Evolutionary conservation across 2,329 filamentous ascomycete genomes (phyloP).

Genomic region (Trichoderma endophyticum): DNA sequence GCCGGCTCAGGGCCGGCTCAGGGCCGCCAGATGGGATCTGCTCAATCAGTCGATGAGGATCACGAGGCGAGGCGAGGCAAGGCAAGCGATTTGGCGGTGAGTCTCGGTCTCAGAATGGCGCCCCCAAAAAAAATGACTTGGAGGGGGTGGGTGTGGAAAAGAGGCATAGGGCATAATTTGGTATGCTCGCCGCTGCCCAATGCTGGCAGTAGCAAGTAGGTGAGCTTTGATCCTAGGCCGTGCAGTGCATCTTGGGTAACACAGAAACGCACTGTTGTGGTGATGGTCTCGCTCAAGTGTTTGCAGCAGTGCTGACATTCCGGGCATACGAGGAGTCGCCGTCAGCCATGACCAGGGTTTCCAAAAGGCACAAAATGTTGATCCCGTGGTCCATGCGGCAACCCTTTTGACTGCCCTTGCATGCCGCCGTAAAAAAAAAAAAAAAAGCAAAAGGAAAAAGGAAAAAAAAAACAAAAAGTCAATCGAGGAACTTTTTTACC

Average conservation of each 20-base stretch:
- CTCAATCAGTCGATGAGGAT: conserved; percentile 19
- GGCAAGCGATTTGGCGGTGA: conserved; percentile 17
- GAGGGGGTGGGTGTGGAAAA: neutral
- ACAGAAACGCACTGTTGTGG: neutral
- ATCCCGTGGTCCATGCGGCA: conserved; percentile 2
- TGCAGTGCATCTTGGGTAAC: neutral
- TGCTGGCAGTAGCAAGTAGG: neutral
- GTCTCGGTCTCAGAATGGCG: neutral
- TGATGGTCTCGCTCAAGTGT: neutral
- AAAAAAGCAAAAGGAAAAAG: neutral
- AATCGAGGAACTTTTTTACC: neutral
- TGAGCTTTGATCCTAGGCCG: neutral
- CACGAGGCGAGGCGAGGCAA: conserved; percentile 2
- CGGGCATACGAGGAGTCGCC: neutral
- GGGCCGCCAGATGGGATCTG: conserved; percentile 17
- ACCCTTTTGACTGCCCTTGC: neutral
- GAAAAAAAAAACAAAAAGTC: neutral
- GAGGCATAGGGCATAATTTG: neutral
- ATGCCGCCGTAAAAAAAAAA: neutral
- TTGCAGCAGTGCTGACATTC: conserved; percentile 7
- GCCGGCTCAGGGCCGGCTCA: conserved; percentile 5
- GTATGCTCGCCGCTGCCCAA: conserved; percentile 9
- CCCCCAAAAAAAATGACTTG: neutral
- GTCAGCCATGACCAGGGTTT: conserved; percentile 1
- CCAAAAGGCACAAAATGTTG: neutral